A percentile compares a stretch with the other conserved stretches of the same genome.
phyloP scores from a whole-genome alignment of 2,329 filamentous ascomycete species.

The Xylaria arbuscula region DNA sequence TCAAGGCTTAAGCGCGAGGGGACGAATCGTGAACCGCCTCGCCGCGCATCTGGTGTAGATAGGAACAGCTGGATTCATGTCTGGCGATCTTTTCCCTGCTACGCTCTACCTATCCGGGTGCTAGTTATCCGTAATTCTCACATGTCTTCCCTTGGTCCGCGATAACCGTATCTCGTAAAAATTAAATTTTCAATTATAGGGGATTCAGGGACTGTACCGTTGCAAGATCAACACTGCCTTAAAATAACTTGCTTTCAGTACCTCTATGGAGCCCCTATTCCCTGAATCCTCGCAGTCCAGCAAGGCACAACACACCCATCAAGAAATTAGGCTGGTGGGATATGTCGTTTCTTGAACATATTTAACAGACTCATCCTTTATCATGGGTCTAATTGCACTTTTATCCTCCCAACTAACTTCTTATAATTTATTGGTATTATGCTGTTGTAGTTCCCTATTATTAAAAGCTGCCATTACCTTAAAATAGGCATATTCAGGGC shows the following conservation, averaged over 20 bases:
- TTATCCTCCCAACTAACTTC: not conserved
- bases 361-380: not conserved
- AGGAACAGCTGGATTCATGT: not conserved
- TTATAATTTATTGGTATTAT: not conserved
- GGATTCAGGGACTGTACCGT: not conserved
- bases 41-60: not conserved
- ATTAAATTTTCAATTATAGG: not conserved
- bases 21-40: not conserved
- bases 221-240: not conserved
- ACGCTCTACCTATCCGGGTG: constrained; percentile 9
- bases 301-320: not conserved
- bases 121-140: constrained; percentile 19
- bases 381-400: no score
- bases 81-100: constrained; percentile 1
- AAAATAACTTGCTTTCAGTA: not conserved
- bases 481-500: no score
- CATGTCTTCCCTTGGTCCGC: constrained; percentile 22
- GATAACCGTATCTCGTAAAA: not conserved
- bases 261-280: not conserved
- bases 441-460: no score
- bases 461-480: no score
- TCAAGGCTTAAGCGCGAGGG: constrained; percentile 6
- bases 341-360: not conserved
- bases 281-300: not conserved
- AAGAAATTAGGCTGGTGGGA: not conserved